A percentile compares a stretch with the other conserved stretches of the same genome.
phyloP scores from a whole-genome alignment of 2,329 filamentous ascomycete species.

The Huntiella abstrusa region DNA sequence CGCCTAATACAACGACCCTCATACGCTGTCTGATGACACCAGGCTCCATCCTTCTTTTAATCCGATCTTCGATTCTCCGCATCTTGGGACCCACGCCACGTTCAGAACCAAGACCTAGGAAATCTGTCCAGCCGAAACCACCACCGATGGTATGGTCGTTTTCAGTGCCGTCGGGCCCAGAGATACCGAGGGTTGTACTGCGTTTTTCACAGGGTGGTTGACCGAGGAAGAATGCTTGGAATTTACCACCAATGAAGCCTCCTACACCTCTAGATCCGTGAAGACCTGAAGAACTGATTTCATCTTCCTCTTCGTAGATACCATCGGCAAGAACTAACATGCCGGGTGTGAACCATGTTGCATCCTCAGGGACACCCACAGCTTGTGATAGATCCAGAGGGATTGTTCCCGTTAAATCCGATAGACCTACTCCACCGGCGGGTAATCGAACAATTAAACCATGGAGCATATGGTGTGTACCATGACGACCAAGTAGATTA shows the following conservation, averaged over 20 bases:
- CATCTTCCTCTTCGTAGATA: slow-evolving; percentile 91
- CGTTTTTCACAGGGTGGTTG: slow-evolving; percentile 82
- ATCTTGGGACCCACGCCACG: slow-evolving; percentile 66
- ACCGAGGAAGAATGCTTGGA: slow-evolving; percentile 77
- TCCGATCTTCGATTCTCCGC: slow-evolving; percentile 55
- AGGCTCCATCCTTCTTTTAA: slow-evolving; percentile 30
- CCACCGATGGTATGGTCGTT: slow-evolving; percentile 47
- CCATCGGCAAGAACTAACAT: slow-evolving; percentile 94
- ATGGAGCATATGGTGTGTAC: slow-evolving; percentile 68
- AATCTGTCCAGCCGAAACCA: slow-evolving; percentile 94
- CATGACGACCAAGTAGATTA: slow-evolving; percentile 58
- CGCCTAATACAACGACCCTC: slow-evolving; percentile 58
- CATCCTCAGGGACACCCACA: slow-evolving; percentile 63
- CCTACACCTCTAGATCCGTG: slow-evolving; percentile 68
- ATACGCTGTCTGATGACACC: slow-evolving; percentile 23
- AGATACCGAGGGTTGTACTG: slow-evolving; percentile 56
- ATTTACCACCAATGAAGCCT: slow-evolving; percentile 78
- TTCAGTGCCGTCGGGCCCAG: slow-evolving; percentile 33
- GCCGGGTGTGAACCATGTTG: slow-evolving; percentile 81
- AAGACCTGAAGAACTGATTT: slow-evolving; percentile 47
- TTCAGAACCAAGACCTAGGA: slow-evolving; percentile 78
- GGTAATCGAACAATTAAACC: slow-evolving; percentile 68
- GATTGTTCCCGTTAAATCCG: slow-evolving; percentile 77
- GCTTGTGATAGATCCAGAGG: slow-evolving; percentile 66
- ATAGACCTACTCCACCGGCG: slow-evolving; percentile 63